These are phyloP conservation scores for Yamadazyma membranifaciens DNA, from an alignment of 1,139 yeast species.

Conservation along the genomic window DNA sequence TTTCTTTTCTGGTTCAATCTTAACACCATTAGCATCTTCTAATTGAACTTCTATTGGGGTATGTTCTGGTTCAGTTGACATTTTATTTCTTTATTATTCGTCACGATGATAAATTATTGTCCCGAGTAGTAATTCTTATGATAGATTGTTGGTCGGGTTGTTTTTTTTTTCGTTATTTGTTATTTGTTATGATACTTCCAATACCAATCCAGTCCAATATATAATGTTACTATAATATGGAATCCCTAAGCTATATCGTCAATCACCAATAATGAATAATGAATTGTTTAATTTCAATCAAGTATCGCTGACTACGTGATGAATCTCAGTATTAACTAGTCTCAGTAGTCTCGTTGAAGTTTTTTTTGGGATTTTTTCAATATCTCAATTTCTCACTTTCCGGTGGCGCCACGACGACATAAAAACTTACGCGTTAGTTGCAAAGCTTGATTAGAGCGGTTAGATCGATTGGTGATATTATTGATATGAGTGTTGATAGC, in stretches of 20 bases:
- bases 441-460: no score
- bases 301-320: neutral
- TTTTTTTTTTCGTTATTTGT: no score
- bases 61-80: constrained; percentile 20
- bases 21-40: constrained; percentile 13
- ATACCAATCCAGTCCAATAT: neutral
- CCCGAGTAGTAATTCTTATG: no score
- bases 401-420: neutral
- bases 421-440: constrained; percentile 2
- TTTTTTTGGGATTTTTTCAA: neutral
- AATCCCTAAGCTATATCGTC: no score
- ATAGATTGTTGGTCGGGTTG: no score
- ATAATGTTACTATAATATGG: constrained; percentile 5
- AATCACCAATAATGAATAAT: no score
- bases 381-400: no score
- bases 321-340: neutral
- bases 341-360: neutral
- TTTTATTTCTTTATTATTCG: constrained; percentile 5
- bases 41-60: constrained; percentile 10
- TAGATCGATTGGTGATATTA: no score
- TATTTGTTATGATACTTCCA: no score
- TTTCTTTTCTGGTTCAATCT: constrained; percentile 14
- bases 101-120: no score
- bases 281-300: constrained; percentile 6
- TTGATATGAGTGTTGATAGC: constrained; percentile 3